These are phyloP conservation scores for Nakazawaea wyomingensis DNA, from an alignment of 805 yeast species.

Conservation along the genomic window DNA sequence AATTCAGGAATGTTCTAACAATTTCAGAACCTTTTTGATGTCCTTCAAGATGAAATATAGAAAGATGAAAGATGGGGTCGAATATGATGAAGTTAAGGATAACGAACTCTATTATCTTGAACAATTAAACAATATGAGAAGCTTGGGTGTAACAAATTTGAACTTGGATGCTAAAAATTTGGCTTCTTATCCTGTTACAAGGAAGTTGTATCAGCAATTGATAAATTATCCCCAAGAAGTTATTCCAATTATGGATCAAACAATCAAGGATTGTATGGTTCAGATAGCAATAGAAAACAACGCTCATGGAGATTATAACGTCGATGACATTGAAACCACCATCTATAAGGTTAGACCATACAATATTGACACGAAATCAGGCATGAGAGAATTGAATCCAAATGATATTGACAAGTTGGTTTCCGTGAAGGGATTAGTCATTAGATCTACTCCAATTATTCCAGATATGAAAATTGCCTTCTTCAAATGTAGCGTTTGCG, in stretches of 20 bases:
- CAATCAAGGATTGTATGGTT: constrained; percentile 84
- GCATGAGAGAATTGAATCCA: constrained; percentile 92
- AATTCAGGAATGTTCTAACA: constrained; percentile 77
- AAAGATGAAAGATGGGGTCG: constrained; percentile 39
- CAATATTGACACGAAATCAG: constrained; percentile 66
- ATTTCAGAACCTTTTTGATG: constrained; percentile 79
- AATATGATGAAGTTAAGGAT: constrained; percentile 45
- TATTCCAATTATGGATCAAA: constrained; percentile 96
- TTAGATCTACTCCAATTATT: constrained; percentile 83
- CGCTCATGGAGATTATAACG: constrained; percentile 39
- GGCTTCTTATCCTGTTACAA: constrained; percentile 68
- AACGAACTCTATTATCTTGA: constrained; percentile 71
- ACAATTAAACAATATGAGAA: constrained; percentile 68
- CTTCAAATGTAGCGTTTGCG: constrained; percentile 92
- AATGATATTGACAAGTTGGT: constrained; percentile 92
- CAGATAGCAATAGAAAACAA: constrained; percentile 38
- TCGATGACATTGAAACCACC: constrained; percentile 69
- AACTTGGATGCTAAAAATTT: constrained; percentile 82
- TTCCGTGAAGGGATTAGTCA: constrained; percentile 82
- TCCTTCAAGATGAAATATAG: constrained; percentile 77
- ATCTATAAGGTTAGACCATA: constrained; percentile 87
- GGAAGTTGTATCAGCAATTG: constrained; percentile 77
- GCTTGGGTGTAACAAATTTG: constrained; percentile 73
- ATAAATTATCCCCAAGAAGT: constrained; percentile 95
- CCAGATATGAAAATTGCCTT: constrained; percentile 98